phyloP scores from a whole-genome alignment of 441 rosid genomes.

The Pelargonium cotyledonis region DNA sequence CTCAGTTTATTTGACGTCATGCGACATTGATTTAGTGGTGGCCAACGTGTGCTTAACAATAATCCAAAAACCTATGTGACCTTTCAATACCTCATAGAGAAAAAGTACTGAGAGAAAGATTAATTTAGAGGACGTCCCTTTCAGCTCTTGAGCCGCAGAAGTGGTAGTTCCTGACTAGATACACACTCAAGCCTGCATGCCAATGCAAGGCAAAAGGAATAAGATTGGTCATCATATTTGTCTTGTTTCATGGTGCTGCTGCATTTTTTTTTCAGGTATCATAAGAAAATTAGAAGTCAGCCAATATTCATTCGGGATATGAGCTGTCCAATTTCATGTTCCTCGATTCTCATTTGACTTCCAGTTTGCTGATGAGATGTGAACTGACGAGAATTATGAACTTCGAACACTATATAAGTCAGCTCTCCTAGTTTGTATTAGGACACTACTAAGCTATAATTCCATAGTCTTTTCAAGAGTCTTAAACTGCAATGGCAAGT shows the following conservation, averaged over 20 bases:
- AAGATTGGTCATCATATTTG: neutral
- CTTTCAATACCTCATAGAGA: neutral
- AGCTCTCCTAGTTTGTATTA: neutral
- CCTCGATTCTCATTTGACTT: neutral
- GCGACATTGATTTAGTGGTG: neutral
- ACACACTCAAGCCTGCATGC: neutral
- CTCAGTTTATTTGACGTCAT: neutral
- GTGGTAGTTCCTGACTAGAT: neutral
- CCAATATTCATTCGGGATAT: neutral
- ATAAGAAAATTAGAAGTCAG: neutral
- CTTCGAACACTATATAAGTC: neutral
- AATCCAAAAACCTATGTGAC: neutral
- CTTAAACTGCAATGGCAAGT: neutral
- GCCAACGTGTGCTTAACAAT: conserved; percentile 1
- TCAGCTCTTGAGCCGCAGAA: neutral
- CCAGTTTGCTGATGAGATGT: neutral
- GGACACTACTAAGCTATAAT: neutral
- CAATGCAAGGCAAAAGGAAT: neutral
- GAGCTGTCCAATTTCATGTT: neutral
- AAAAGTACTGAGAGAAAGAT: neutral
- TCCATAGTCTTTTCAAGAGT: neutral
- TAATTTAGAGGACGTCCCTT: neutral
- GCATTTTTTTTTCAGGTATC: neutral
- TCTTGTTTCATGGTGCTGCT: neutral
- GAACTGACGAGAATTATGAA: neutral